phyloP scores from a whole-genome alignment of 192 early-diverging fungal genomes.

The Umbelopsis sp. region DNA sequence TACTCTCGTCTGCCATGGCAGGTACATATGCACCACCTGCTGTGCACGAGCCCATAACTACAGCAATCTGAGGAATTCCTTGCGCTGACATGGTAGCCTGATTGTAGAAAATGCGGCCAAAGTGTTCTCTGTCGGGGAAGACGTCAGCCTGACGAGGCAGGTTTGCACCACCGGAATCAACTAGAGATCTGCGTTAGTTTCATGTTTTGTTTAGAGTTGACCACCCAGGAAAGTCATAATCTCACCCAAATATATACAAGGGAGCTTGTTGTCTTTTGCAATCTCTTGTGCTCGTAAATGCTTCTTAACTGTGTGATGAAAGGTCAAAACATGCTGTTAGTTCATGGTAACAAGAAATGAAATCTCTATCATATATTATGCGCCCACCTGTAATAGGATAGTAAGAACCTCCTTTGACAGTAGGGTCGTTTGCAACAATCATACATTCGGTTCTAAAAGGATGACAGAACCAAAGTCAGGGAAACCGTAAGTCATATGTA shows the following conservation, averaged over 20 bases:
- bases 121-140: conserved; percentile 92
- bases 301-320: conserved; percentile 76
- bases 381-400: conserved; percentile 78
- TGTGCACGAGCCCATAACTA: conserved; percentile 96
- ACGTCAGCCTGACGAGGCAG: conserved; percentile 93
- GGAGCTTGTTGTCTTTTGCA: conserved; percentile 88
- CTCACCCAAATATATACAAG: conserved; percentile 85
- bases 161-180: conserved; percentile 96
- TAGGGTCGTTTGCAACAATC: conserved; percentile 96
- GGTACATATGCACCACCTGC: conserved; percentile 98
- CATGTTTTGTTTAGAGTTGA: background rate
- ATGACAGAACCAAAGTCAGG: background rate
- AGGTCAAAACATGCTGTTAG: background rate
- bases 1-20: conserved; percentile 97
- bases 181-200: conserved; percentile 38
- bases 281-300: conserved; percentile 97
- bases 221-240: background rate
- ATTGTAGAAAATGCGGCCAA: conserved; percentile 97
- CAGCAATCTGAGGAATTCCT: conserved; percentile 96
- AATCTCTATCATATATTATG: no score
- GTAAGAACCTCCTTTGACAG: conserved; percentile 98
- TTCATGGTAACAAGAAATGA: no score
- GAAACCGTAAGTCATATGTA: no score
- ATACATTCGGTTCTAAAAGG: conserved; percentile 81
- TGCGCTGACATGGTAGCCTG: conserved; percentile 72